A percentile compares a stretch with the other conserved stretches of the same genome.
These are phyloP conservation scores for Venturia aucupariae DNA, from an alignment of 2,329 filamentous ascomycete species.

Conservation along the genomic window DNA sequence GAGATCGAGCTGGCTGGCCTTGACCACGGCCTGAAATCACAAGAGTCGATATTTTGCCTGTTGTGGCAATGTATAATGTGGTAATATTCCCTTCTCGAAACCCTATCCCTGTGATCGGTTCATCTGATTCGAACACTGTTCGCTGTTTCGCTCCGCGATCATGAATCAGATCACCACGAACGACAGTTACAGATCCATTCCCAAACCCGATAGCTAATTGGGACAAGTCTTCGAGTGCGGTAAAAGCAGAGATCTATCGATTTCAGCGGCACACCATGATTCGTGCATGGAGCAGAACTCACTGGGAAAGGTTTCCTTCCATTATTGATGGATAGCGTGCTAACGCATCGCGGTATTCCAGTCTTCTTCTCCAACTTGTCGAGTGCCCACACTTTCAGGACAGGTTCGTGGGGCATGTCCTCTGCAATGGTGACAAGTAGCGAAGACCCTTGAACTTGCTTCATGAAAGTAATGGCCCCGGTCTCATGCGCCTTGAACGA, in stretches of 20 bases:
- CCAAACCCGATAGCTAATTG: slow-evolving; percentile 94
- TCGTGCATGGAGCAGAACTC: slow-evolving; percentile 32
- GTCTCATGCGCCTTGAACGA: slow-evolving; percentile 80
- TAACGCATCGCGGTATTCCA: slow-evolving; percentile 77
- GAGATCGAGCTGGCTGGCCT: slow-evolving; percentile 74
- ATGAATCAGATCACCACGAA: slow-evolving; percentile 88
- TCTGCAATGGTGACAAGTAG: slow-evolving; percentile 80
- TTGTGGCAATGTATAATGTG: slow-evolving; percentile 87
- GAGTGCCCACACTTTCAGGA: slow-evolving; percentile 94
- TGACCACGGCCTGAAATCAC: slow-evolving; percentile 82
- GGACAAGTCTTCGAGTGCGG: slow-evolving; percentile 76
- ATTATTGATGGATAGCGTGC: slow-evolving; percentile 78
- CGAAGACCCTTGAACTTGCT: slow-evolving; percentile 79
- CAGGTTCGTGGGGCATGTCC: slow-evolving; percentile 76
- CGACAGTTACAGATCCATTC: slow-evolving; percentile 87
- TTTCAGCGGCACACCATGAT: slow-evolving; percentile 26
- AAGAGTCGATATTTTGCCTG: slow-evolving; percentile 75
- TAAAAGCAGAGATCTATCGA: slow-evolving; percentile 67
- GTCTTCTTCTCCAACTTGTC: slow-evolving; percentile 94
- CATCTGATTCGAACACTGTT: slow-evolving; percentile 92
- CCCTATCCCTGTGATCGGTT: slow-evolving; percentile 87
- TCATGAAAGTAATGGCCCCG: slow-evolving; percentile 80
- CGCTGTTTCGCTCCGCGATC: slow-evolving; percentile 90
- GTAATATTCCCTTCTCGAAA: slow-evolving; percentile 57
- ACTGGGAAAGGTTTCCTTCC: slow-evolving; percentile 80